phyloP scores from a whole-genome alignment of 2,329 filamentous ascomycete species.

The Talaromyces albobiverticillius region DNA sequence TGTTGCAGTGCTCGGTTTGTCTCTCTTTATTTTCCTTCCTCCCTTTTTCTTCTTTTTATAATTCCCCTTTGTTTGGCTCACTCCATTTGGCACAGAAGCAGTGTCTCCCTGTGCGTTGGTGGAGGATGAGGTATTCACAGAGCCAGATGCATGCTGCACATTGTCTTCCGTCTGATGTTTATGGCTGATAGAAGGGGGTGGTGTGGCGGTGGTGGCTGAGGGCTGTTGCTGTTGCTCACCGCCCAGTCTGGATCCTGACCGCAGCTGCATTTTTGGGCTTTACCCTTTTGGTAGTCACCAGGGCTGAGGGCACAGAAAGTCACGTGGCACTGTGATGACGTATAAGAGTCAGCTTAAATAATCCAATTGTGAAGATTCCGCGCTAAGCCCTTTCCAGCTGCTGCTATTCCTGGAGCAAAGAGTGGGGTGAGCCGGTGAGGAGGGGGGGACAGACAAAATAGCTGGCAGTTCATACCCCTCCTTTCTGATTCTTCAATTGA shows the following conservation, averaged over 20 bases:
- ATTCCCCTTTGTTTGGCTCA: background rate
- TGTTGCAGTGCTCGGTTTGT: background rate
- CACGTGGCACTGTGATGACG: slow-evolving; percentile 6
- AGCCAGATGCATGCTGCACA: background rate
- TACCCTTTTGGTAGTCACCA: background rate
- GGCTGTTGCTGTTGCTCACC: background rate
- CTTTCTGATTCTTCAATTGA: background rate
- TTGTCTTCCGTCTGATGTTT: background rate
- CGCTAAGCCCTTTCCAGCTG: slow-evolving; percentile 5
- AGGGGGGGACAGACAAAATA: background rate
- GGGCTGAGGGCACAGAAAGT: slow-evolving; percentile 8
- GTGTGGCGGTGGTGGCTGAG: slow-evolving; percentile 10
- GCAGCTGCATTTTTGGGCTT: background rate
- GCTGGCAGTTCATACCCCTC: background rate
- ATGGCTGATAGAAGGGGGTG: background rate
- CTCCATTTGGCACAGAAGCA: background rate
- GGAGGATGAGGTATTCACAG: background rate
- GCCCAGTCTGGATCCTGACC: background rate
- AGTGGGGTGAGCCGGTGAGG: too few species aligned
- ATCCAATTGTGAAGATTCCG: too few species aligned
- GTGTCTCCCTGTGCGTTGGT: background rate
- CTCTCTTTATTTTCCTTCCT: background rate
- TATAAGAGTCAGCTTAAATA: background rate
- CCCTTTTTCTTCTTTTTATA: slow-evolving; percentile 4
- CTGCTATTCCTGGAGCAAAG: slow-evolving; percentile 7